Evolutionary conservation across 768 basidiomycete genomes (phyloP), one percentile per base, ranked within the genome.

Genomic region (Suillus subalutaceus): DNA sequence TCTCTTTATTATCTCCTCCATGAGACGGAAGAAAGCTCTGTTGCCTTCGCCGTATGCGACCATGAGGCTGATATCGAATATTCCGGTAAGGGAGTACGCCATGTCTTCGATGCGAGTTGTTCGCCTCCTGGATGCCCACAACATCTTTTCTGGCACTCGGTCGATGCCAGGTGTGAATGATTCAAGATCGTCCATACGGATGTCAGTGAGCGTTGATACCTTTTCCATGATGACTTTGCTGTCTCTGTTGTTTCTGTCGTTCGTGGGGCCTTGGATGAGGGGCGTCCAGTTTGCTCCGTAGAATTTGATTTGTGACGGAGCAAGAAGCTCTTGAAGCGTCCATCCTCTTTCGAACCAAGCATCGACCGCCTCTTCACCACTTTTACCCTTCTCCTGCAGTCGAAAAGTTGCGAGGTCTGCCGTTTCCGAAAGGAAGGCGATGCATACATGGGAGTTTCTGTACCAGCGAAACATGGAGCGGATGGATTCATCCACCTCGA

Each of bases 391-490:
- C 58, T 59, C 38, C 23, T 40, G 40, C 23, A 16, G 2, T 44
- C 26, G 50, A 44, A 38, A 43, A 41, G 10, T 55, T n/a, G 20
- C 63, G 7, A 57, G 10, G 4, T 32, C 30, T 63, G 58, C 64
- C 1, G 58, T 44, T 7, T 48, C 43, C n/a, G 30, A 61, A 12
- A 72, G 53, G 58, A 70, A 59, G 7, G 61, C 67, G 52, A 67
- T 58, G 61, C 71, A 72, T 16, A 70, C 43, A 16, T 69, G 20
- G 6, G 70, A 48, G 30, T 68, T 64, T 8, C 65, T 58, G 62
- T 72, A 72, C 71, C 71, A 72, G 32, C 50, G 43, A 61, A 67
- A 72, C 71, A 72, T 72, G 10, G 71, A 71, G n/a, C 65, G 67
- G 30, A 72, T 68, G 55, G 71, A 65, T 55, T 72, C 71, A 3